These are phyloP conservation scores for Takashimella tepidaria DNA, from an alignment of 1,284 basidiomycete species.

Conservation along the genomic window DNA sequence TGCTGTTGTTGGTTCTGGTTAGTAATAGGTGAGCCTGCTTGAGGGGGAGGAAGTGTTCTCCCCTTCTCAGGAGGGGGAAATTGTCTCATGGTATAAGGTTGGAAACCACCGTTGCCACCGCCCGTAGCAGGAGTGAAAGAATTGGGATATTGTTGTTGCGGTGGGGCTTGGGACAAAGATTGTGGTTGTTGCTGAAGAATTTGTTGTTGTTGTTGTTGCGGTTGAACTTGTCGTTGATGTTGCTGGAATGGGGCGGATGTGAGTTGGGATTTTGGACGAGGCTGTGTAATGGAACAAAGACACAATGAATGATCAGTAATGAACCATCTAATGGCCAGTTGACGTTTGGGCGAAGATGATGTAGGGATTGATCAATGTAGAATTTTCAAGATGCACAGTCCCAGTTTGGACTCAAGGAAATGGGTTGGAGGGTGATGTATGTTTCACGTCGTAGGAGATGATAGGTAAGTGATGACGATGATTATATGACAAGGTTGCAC, in stretches of 20 bases:
- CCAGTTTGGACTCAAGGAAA: no score
- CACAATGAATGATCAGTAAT: no score
- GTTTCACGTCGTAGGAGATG: no score
- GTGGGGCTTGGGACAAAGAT: no score
- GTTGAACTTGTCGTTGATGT: background rate
- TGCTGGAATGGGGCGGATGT: background rate
- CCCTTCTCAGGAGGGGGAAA: constrained; percentile 10
- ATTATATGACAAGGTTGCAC: no score
- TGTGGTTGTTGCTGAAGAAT: background rate
- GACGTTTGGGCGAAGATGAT: no score
- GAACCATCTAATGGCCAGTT: no score
- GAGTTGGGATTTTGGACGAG: background rate
- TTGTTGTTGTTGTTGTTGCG: background rate
- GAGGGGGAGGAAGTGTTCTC: constrained; percentile 10
- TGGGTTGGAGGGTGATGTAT: no score
- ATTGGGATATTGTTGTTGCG: background rate
- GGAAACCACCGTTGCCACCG: constrained; percentile 5
- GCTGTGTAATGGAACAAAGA: no score
- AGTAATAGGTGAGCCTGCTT: background rate
- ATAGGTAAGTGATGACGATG: no score
- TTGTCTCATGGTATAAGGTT: constrained; percentile 12
- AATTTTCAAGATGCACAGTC: no score
- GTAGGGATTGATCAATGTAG: no score
- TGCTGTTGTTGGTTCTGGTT: background rate
- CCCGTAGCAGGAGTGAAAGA: background rate